Conservation (phyloP, 371 early-diverging fungal genomes). For the Apophysomyces elegans region DNA sequence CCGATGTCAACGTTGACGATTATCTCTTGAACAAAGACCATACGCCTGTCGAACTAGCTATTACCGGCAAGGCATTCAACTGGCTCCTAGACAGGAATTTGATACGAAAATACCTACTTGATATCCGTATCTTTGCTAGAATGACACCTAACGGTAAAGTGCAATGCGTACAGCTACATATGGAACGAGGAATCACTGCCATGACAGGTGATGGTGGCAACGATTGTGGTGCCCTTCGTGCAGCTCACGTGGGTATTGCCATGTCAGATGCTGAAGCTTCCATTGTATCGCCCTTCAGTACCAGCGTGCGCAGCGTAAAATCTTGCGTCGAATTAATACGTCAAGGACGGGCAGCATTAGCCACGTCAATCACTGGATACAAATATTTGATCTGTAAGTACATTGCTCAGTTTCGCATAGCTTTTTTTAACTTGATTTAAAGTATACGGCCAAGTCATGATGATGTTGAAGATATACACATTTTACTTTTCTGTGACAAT, state of each 20-base stretch:
- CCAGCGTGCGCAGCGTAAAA: conserved; percentile 54
- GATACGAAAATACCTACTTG: conserved; percentile 43
- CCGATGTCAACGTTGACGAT: conserved; percentile 23
- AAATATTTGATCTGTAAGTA: conserved; percentile 46
- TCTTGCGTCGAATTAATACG: conserved; percentile 67
- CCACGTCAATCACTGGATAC: conserved; percentile 72
- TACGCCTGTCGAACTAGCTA: conserved; percentile 56
- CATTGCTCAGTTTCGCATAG: background rate
- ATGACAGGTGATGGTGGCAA: conserved; percentile 95
- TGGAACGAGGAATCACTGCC: conserved; percentile 67
- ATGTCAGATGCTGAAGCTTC: conserved; percentile 79
- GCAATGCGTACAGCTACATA: conserved; percentile 67
- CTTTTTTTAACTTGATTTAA: conserved; percentile 1
- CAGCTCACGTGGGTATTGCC: conserved; percentile 85
- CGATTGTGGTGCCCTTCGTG: conserved; percentile 88
- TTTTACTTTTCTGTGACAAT: conserved; percentile 57
- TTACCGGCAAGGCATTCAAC: conserved; percentile 66
- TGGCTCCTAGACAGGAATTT: conserved; percentile 30
- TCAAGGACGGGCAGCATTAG: conserved; percentile 74
- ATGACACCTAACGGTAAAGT: conserved; percentile 73
- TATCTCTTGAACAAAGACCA: conserved; percentile 22
- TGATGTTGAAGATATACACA: conserved; percentile 59
- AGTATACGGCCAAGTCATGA: conserved; percentile 74
- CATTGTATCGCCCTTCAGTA: conserved; percentile 81
- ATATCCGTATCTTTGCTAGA: conserved; percentile 68